Base-by-base conservation (phyloP, 257 asterid species). In the Solanum acaule region DNA sequence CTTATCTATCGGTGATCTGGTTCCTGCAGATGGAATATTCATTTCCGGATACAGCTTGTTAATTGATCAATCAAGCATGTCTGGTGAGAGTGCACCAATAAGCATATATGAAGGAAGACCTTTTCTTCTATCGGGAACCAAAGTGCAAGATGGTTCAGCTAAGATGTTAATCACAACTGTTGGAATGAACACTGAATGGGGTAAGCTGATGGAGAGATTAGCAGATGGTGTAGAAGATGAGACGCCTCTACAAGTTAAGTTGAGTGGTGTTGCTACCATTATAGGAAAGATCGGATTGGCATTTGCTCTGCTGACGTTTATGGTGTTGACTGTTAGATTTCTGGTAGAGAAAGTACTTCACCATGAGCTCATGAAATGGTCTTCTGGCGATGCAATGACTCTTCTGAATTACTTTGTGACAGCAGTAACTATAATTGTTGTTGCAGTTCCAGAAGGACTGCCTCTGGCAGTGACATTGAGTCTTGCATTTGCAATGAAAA, bases 171-270 rank as follows among this genome's bases (percentile, higher is more conserved):
- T 96, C 59, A 91, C 95, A 6, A 89, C 98, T 11, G 98, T 96
- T 16, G 98, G 98, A 84, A 94, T 94, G 98, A 93, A 94, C 87
- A 95, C 98, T 0, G 98, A 94, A 86, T 94, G 98, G 97, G 98
- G 98, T 85, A 89, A 93, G 37, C 82, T 95, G 91, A 94, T 94
- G 98, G 95, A 89, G 29, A 93, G 97, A 44, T 84, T 94, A 31
- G 93, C 90, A 27, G 94, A 94, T 89, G 95, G 94, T 8, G 98
- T 94, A 8, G 94, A 95, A 63, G 98, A 94, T 2, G 98, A 95
- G 93, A 95, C 98, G 0, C 98, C 98, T 3, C 86, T 95, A 88
- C 98, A 95, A 72, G 98, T 94, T 85, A 96, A 96, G 94, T 90
- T 96, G 31, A 96, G 95, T 34, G 98, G 96, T 6, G 98, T 96